A percentile compares a stretch with the other conserved stretches of the same genome.
Evolutionary conservation across 1,284 basidiomycete genomes (phyloP).

Genomic region (Pholiota adiposa): DNA sequence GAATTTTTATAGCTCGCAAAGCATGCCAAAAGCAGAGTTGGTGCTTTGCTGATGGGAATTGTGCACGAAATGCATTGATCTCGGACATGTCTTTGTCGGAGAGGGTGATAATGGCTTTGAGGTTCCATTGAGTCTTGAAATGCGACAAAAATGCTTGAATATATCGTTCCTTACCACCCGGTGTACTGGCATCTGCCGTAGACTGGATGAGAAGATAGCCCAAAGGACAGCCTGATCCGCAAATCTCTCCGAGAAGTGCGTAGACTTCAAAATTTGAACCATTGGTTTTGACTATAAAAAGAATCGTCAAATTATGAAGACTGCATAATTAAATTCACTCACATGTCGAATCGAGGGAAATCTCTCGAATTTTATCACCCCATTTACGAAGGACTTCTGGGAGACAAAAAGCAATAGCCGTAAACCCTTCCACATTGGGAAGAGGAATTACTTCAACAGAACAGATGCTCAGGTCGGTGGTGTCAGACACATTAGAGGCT

Average conservation of each 20-base stretch:
- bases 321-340: not conserved
- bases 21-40: constrained; percentile 36
- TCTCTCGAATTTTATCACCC: not conserved
- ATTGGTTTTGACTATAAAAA: not conserved
- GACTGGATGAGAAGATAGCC: constrained; percentile 29
- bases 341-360: constrained; percentile 3
- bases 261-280: constrained; percentile 25
- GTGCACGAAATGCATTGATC: constrained; percentile 26
- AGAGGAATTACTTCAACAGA: too few species aligned
- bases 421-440: not conserved
- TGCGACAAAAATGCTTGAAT: constrained; percentile 15
- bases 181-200: constrained; percentile 1
- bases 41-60: constrained; percentile 31
- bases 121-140: constrained; percentile 21
- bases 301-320: too few species aligned
- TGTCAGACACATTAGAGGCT: too few species aligned
- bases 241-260: constrained; percentile 26
- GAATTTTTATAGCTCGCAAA: constrained; percentile 27
- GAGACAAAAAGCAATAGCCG: not conserved
- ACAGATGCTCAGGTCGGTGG: too few species aligned
- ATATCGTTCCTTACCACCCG: not conserved
- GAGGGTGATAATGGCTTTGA: constrained; percentile 21
- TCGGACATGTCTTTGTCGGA: constrained; percentile 31
- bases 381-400: not conserved
- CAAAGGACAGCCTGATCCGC: constrained; percentile 26